Base-by-base conservation (phyloP, 2,329 filamentous ascomycete species). In the Hirsutella minnesotensis region DNA sequence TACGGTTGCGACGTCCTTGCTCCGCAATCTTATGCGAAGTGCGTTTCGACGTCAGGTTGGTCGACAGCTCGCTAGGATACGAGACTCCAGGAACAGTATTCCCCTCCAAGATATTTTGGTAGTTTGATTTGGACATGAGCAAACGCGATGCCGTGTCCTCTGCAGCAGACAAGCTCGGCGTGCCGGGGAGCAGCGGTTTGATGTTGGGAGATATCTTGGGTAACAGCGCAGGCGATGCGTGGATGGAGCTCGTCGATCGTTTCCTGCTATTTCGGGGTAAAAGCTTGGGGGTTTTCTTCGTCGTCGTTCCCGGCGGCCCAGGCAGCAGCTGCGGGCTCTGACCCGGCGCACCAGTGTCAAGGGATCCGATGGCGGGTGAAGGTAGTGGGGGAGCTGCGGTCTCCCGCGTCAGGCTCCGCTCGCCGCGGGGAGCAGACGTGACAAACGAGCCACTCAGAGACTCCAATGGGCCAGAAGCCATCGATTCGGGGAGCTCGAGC, bases 1-100 rank as follows among this genome's bases (percentile, higher is more conserved):
- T 96, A 39, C 92, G 79, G 58, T 98, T 96, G 46, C 92, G 75
- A 39, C 92, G 80, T 7, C 92, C 92, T 66, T 98, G 92, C 64
- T 98, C 92, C 16, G 92, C 92, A 51, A 98, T 86, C 64, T 98
- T 98, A 67, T 98, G 92, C 36, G 88, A 95, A 2, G 92, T 96
- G 42, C 90, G 83, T 67, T 98, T 98, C 3, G 88, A 95, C 0
- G 89, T 95, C 21, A 98, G 68, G 50, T 95, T 95, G 19, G 89
- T 94, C 7, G 89, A 94, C 35, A 98, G 72, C 41, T 89, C 86
- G 52, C 85, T 87, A 1, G 90, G 89, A 53, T 95, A 96, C 1
- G 83, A 84, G 12, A 95, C 83, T 12, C 90, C 90, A 0, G 89
- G 89, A 1, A 95, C 79, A 44, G 83, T 81, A 40, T 88, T 96